Base-by-base conservation (phyloP, 257 asterid species). In the Striga asiatica region DNA sequence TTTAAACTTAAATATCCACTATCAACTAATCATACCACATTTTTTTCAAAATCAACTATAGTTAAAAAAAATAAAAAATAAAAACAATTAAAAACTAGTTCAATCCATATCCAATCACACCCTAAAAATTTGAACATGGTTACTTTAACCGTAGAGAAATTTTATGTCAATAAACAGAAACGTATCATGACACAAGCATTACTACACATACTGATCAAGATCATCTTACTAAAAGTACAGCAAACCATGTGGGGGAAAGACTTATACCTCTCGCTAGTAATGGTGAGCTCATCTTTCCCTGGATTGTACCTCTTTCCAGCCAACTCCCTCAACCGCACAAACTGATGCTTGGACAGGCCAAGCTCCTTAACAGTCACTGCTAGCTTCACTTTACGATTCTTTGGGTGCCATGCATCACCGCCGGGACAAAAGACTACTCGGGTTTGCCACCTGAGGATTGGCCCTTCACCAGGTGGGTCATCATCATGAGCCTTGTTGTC, bases 361-460 rank as follows among this genome's bases (percentile, higher is more conserved):
- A 84, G 76, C 78, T 84, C 95, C 73, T 84, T 82, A 42, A 91
- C 98, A 7, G 93, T 80, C 48, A 80, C 89, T 64, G 88, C 66
- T 72, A 87, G 32, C 73, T 82, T 84, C 24, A 80, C 98, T 79
- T 78, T 80, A 49, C 97, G 71, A 46, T 87, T 84, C 68, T 87
- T 87, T 0, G 97, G 95, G 64, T 91, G 98, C 98, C 97, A 91
- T 58, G 94, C 74, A 71, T 91, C 97, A 66, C 88, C 89, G 20
- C 98, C 98, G 12, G 95, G 98, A 62, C 76, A 58, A 54, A 87
- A 66, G 58, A 91, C 97, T 65, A 76, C 85, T 20, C 94, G 75
- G 14, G 97, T 78, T 72, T 61, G 62, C 98, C 98, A 91, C 79
- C 97, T 80, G 42, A 91, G 98, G 11, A 82, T 59, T 1, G 95